Conservation (phyloP, 1,284 basidiomycete genomes). For the Takashimella koratensis region DNA sequence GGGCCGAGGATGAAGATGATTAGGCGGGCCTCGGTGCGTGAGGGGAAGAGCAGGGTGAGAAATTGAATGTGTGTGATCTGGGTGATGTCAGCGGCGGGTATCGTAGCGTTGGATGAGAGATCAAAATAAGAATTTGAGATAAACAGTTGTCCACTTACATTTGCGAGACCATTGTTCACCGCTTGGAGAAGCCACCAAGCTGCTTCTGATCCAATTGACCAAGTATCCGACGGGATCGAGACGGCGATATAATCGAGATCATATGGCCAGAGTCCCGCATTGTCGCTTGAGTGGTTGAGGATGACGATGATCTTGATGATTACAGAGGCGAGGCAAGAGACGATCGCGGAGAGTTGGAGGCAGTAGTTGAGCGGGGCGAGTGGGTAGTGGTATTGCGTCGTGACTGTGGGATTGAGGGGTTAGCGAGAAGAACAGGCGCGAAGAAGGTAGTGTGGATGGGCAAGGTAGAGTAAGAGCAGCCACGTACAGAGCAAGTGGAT, state of each 20-base stretch:
- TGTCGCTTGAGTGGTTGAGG: slow-evolving; percentile 58
- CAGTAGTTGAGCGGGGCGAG: slow-evolving; percentile 87
- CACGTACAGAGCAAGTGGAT: slow-evolving; percentile 72
- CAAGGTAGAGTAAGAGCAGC: not conserved
- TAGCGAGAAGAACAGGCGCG: not conserved
- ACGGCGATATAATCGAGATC: slow-evolving; percentile 89
- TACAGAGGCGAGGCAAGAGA: slow-evolving; percentile 70
- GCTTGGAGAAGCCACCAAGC: slow-evolving; percentile 88
- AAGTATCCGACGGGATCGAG: slow-evolving; percentile 66
- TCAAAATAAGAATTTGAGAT: not conserved
- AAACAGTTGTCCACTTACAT: slow-evolving; percentile 54
- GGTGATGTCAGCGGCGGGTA: not conserved
- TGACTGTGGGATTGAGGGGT: slow-evolving; percentile 53
- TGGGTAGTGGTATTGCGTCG: slow-evolving; percentile 92
- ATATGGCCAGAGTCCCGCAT: slow-evolving; percentile 82
- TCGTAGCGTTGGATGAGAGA: not conserved
- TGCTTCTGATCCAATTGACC: slow-evolving; percentile 65
- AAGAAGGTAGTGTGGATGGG: not conserved
- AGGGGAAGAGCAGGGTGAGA: slow-evolving; percentile 91
- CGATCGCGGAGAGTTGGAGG: slow-evolving; percentile 78
- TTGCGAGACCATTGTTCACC: slow-evolving; percentile 75
- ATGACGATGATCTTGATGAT: slow-evolving; percentile 75
- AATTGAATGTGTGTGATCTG: slow-evolving; percentile 98
- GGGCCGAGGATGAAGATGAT: slow-evolving; percentile 86
- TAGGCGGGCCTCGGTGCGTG: slow-evolving; percentile 80